phyloP scores from a whole-genome alignment of 495 filamentous ascomycete genomes.

The Pyrenula aspistea region DNA sequence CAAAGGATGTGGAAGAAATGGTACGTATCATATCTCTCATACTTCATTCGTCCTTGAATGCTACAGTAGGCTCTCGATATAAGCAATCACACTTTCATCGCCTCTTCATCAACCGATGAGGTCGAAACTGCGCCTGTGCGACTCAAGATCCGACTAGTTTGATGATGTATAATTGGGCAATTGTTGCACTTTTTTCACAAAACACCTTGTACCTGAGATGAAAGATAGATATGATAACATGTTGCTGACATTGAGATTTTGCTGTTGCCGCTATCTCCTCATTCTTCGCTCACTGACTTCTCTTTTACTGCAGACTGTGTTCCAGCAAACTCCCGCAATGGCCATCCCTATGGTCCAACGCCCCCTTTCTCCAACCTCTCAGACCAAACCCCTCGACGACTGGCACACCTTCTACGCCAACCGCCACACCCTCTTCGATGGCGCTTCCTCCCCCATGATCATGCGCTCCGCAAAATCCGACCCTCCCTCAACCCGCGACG shows the following conservation, averaged over 20 bases:
- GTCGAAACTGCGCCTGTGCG: slow-evolving; percentile 17
- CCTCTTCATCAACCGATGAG: too few relatives aligned
- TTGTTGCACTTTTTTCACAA: too few relatives aligned
- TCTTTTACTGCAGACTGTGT: slow-evolving; percentile 4
- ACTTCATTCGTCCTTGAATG: background rate
- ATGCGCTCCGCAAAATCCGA: slow-evolving; percentile 30
- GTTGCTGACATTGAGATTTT: too few relatives aligned
- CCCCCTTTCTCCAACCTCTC: slow-evolving; percentile 29
- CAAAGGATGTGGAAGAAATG: background rate
- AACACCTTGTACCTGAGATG: too few relatives aligned
- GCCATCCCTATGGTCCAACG: slow-evolving; percentile 39
- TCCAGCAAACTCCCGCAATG: slow-evolving; percentile 43
- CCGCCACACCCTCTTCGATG: slow-evolving; percentile 31
- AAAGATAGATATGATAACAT: too few relatives aligned
- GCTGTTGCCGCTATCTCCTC: too few relatives aligned
- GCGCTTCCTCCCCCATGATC: slow-evolving; percentile 30
- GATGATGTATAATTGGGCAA: too few relatives aligned
- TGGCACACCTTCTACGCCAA: slow-evolving; percentile 32
- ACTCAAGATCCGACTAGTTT: too few relatives aligned
- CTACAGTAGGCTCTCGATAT: too few relatives aligned
- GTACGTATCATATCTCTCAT: background rate
- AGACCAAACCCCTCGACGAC: slow-evolving; percentile 23
- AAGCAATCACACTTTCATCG: too few relatives aligned
- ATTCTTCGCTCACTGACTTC: too few relatives aligned
- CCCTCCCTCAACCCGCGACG: slow-evolving; percentile 30